Percentiles rank a stretch among this genome's conserved stretches.
Evolutionary conservation across 2,329 filamentous ascomycete species (phyloP).

Genomic region (Stachybotrys chlorohalonatus): DNA sequence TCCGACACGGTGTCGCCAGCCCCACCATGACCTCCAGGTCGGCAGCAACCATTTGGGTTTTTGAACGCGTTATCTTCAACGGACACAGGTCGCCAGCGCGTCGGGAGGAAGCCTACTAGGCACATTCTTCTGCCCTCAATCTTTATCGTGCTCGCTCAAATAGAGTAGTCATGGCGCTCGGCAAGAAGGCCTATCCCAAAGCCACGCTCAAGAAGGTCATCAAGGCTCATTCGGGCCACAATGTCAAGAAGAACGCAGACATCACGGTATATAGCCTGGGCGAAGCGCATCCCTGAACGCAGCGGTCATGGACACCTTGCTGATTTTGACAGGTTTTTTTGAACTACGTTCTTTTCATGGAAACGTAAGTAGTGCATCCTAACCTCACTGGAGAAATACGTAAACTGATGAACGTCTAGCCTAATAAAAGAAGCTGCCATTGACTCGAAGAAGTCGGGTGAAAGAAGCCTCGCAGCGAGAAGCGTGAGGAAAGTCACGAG

Average conservation of each 20-base stretch:
- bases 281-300: not conserved
- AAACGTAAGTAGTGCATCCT: conserved; percentile 34
- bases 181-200: conserved; percentile 73
- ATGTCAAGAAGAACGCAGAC: conserved; percentile 77
- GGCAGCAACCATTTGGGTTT: not conserved
- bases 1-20: not conserved
- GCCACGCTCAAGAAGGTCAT: conserved; percentile 81
- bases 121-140: too few relatives aligned
- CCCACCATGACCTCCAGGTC: not conserved
- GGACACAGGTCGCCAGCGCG: not conserved
- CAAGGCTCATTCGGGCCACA: conserved; percentile 77
- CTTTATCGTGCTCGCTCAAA: not conserved
- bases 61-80: not conserved
- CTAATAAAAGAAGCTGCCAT: conserved; percentile 74
- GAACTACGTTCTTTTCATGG: conserved; percentile 77
- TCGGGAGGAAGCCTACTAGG: not conserved
- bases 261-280: conserved; percentile 51
- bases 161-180: conserved; percentile 21
- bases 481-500: conserved; percentile 71
- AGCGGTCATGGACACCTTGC: conserved; percentile 1
- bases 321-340: conserved; percentile 60
- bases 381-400: not conserved
- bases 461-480: conserved; percentile 64
- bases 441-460: conserved; percentile 63
- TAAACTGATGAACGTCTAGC: not conserved